Percentiles rank a stretch among this genome's conserved stretches.
Conservation (phyloP, 1,284 basidiomycete genomes). For the Ganoderma sinense region DNA sequence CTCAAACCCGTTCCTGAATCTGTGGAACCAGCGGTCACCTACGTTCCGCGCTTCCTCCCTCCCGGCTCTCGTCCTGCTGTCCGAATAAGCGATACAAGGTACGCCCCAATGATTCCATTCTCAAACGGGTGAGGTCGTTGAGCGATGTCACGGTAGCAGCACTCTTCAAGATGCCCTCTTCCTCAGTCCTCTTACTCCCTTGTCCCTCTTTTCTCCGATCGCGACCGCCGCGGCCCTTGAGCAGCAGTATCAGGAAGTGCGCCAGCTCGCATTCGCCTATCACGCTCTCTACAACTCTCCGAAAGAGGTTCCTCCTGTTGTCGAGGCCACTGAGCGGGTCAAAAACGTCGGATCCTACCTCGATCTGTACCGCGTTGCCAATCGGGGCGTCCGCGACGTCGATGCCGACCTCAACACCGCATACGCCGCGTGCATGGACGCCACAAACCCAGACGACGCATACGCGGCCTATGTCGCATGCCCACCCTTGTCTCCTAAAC, state of each 20-base stretch:
- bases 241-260: slow-evolving; percentile 33
- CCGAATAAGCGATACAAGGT: not conserved
- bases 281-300: slow-evolving; percentile 31
- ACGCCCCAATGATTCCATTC: not conserved
- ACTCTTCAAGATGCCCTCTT: slow-evolving; percentile 19
- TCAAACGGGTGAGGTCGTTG: not conserved
- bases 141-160: not conserved
- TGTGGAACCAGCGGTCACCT: too few relatives aligned
- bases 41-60: too few relatives aligned
- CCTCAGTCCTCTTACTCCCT: slow-evolving; percentile 27
- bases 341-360: slow-evolving; percentile 37
- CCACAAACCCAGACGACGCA: not conserved
- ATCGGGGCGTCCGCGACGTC: not conserved
- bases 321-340: slow-evolving; percentile 29
- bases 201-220: slow-evolving; percentile 32
- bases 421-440: slow-evolving; percentile 10
- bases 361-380: slow-evolving; percentile 38
- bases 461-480: slow-evolving; percentile 19
- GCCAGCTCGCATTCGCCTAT: slow-evolving; percentile 33
- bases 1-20: not conserved
- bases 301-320: slow-evolving; percentile 36
- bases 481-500: not conserved
- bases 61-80: not conserved
- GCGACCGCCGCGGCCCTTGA: slow-evolving; percentile 24
- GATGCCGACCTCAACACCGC: slow-evolving; percentile 14